Evolutionary conservation across 768 basidiomycete species (phyloP), one percentile per base, ranked within the genome.

Genomic region (Daedalea quercina): DNA sequence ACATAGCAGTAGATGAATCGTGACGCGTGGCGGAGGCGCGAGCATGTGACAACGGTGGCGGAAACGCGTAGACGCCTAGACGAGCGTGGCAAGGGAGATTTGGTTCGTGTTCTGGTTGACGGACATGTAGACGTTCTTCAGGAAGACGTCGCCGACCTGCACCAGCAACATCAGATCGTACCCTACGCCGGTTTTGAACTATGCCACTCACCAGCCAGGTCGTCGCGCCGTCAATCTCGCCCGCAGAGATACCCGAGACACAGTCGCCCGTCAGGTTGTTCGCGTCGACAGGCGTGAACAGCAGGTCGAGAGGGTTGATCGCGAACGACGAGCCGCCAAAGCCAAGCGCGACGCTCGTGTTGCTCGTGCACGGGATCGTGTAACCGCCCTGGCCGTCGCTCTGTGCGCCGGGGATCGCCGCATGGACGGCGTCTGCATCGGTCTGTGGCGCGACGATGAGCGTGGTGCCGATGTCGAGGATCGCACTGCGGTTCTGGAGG

Each of bases 91-190:
- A 54, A 87, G 73, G 23, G 75, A 79, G 28, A 87, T 71, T 37
- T 75, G 70, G 63, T 87, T 84, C 58, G 75, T 74, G 11, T 55
- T 65, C 13, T 79, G 78, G 57, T 89, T 72, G 11, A 79, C 82
- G 6, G 84, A 84, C 65, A 84, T 83, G 64, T 86, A 87, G 0
- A 75, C 85, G 60, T 86, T 89, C 77, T 88, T 88, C 62, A 87
- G 69, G 73, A 87, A 88, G 23, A 82, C 82, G 58, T 85, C 88
- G 25, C 86, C 86, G 33, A 85, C 72, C 51, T 77, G 43, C 50
- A 48, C 12, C 47, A 44, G 9, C 2, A 20, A 37, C 44, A 22
- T 45, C 41, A 35, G 6, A 31, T 31, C 28, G 11, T n/a, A n/a
- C n/a, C 31, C 12, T 40, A 41, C 40, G 23, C 28, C 31, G 45